phyloP scores from a whole-genome alignment of 345 rosid genomes.

The Cardamine resedifolia region DNA sequence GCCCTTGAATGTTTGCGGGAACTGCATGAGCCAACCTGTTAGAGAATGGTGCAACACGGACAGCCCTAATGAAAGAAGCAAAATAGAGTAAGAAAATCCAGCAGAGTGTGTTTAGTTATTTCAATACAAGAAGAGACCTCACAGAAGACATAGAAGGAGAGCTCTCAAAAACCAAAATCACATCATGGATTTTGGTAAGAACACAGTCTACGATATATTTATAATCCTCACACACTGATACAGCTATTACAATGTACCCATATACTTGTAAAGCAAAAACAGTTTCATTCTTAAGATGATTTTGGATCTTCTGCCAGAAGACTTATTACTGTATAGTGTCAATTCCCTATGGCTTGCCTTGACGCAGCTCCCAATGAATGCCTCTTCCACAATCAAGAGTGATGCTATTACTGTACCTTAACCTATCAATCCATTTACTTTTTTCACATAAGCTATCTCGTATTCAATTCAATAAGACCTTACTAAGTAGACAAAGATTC shows the following conservation, averaged over 20 bases:
- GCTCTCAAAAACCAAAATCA: constrained; percentile 8
- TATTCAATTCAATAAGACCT: background rate
- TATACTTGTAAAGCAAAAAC: background rate
- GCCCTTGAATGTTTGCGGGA: constrained; percentile 73
- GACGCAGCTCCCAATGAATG: background rate
- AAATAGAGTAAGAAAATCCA: background rate
- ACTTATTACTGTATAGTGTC: no score
- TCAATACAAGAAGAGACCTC: constrained; percentile 1
- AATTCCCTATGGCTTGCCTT: background rate
- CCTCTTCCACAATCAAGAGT: background rate
- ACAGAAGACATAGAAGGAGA: background rate
- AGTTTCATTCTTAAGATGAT: background rate
- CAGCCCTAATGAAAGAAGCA: constrained; percentile 66
- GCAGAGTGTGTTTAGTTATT: constrained; percentile 3
- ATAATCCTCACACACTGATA: constrained; percentile 15
- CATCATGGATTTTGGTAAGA: background rate
- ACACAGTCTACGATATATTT: background rate
- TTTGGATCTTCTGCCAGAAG: background rate
- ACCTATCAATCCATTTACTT: constrained; percentile 2
- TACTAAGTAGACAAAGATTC: background rate
- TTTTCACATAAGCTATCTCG: background rate
- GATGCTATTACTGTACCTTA: constrained; percentile 9
- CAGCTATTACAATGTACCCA: background rate
- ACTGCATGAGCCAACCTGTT: constrained; percentile 90
- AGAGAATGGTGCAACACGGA: constrained; percentile 95